Evolutionary conservation across 768 basidiomycete genomes (phyloP).

Genomic region (Mycena pura): DNA sequence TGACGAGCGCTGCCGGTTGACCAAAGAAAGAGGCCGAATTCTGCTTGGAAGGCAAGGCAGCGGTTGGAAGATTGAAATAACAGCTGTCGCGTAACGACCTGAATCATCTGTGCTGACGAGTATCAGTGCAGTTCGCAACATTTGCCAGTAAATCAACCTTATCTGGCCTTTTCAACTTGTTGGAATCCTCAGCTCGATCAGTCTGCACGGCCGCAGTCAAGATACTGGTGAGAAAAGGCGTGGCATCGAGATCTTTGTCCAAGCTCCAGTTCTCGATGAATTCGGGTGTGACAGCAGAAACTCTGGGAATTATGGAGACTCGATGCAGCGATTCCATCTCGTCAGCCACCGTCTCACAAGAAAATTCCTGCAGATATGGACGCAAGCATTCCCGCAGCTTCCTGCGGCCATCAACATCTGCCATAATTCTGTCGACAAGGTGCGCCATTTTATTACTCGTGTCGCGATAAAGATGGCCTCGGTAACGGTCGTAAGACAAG

Average conservation of each 20-base stretch:
- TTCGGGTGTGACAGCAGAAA: background rate
- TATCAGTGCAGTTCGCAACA: background rate
- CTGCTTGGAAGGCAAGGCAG: conserved; percentile 20
- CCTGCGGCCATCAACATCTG: background rate
- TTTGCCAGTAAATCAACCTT: background rate
- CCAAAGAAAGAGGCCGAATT: conserved; percentile 19
- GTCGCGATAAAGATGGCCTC: background rate
- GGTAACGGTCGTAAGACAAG: conserved; percentile 2
- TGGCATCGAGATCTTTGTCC: background rate
- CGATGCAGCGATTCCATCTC: background rate
- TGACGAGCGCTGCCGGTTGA: conserved; percentile 11
- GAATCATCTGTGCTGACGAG: conserved; percentile 10
- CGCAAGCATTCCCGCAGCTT: background rate
- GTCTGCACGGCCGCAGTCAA: background rate
- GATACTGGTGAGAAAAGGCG: background rate
- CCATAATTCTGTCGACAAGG: background rate
- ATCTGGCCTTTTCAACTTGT: background rate
- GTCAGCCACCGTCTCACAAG: background rate
- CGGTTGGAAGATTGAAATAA: conserved; percentile 12
- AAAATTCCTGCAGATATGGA: background rate
- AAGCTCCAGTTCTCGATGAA: conserved; percentile 5
- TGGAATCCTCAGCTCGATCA: background rate
- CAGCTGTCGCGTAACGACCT: conserved; percentile 16
- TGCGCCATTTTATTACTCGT: background rate
- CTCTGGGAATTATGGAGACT: background rate